phyloP scores from a whole-genome alignment of 2,329 filamentous ascomycete genomes.

The Daldinia sp. region DNA sequence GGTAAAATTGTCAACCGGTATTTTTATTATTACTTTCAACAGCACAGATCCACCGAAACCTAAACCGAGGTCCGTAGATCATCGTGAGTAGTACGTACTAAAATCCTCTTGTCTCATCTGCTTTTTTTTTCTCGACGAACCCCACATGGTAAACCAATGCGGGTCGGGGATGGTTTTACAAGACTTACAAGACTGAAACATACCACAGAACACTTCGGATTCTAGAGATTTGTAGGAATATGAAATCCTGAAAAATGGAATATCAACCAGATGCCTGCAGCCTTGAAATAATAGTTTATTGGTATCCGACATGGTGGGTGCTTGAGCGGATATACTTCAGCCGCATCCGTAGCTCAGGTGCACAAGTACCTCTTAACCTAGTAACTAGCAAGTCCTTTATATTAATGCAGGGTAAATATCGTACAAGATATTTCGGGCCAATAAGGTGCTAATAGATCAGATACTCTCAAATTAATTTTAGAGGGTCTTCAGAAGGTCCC shows the following conservation, averaged over 20 bases:
- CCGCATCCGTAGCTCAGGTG: not conserved
- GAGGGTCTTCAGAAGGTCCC: not conserved
- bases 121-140: not conserved
- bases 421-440: not conserved
- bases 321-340: not conserved
- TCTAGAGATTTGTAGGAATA: not conserved
- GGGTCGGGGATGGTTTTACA: not conserved
- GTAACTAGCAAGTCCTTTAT: too few species aligned
- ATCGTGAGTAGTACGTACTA: not conserved
- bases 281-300: too few species aligned
- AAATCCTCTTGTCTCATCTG: not conserved
- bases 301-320: too few species aligned
- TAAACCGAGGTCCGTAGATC: not conserved
- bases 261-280: too few species aligned
- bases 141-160: not conserved
- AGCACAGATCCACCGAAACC: not conserved
- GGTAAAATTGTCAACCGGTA: not conserved
- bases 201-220: not conserved
- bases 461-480: slow-evolving; percentile 1
- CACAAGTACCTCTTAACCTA: too few species aligned
- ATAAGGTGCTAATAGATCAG: not conserved
- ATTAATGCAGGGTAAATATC: not conserved
- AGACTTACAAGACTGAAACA: not conserved
- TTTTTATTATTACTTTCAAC: not conserved
- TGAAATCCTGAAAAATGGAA: too few species aligned